Evolutionary conservation across 768 basidiomycete species (phyloP).

Genomic region (Lyophyllum semitale): DNA sequence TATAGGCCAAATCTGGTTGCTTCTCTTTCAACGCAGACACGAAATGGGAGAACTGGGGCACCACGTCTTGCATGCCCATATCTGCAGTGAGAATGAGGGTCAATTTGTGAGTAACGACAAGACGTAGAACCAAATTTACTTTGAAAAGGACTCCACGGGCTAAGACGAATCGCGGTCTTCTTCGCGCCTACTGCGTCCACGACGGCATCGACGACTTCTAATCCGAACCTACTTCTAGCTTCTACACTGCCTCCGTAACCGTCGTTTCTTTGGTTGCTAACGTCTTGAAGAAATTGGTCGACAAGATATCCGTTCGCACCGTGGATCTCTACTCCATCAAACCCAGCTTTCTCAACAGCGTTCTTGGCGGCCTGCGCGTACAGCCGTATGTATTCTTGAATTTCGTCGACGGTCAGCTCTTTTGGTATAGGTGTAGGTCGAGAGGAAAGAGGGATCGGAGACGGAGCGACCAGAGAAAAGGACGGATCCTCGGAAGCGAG

Average conservation of each 20-base stretch:
- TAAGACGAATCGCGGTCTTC: constrained; percentile 55
- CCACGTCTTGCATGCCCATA: constrained; percentile 26
- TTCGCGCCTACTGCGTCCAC: constrained; percentile 52
- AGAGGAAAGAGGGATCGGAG: constrained; percentile 21
- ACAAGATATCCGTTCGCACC: constrained; percentile 48
- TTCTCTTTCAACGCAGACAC: constrained; percentile 37
- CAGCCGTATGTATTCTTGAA: constrained; percentile 48
- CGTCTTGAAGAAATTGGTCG: constrained; percentile 64
- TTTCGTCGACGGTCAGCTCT: constrained; percentile 46
- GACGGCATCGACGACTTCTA: constrained; percentile 57
- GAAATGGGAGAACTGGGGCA: constrained; percentile 55
- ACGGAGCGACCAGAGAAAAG: constrained; percentile 35
- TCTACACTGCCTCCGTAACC: constrained; percentile 70
- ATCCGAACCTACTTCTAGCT: constrained; percentile 55
- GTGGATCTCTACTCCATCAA: constrained; percentile 63
- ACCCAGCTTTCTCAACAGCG: constrained; percentile 58
- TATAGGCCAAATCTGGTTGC: constrained; percentile 30
- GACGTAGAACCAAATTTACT: constrained; percentile 24
- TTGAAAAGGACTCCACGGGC: constrained; percentile 52
- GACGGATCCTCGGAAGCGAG: constrained; percentile 37
- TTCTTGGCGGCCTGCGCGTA: constrained; percentile 59
- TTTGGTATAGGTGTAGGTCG: neutral
- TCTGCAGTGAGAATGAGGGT: neutral
- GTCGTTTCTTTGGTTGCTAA: constrained; percentile 59
- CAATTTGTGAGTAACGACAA: neutral